Percentiles rank a stretch among this genome's conserved stretches.
Evolutionary conservation across 305 asterid genomes (phyloP).

Genomic region (Fraxinus dipetala): DNA sequence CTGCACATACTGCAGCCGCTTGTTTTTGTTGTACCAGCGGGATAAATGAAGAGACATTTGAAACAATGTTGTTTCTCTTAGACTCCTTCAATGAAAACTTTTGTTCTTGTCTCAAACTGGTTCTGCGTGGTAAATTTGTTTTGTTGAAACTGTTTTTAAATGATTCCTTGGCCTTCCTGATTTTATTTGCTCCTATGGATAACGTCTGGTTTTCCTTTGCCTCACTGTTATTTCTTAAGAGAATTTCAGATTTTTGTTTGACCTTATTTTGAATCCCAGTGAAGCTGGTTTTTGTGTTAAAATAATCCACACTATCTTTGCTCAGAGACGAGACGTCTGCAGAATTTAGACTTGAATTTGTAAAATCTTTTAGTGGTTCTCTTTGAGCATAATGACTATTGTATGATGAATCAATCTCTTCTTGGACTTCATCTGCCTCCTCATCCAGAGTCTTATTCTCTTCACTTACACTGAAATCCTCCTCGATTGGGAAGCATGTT

Average conservation of each 20-base stretch:
- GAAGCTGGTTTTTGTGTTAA: slow-evolving; percentile 36
- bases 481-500: slow-evolving; percentile 89
- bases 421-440: slow-evolving; percentile 34
- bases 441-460: slow-evolving; percentile 51
- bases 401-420: slow-evolving; percentile 37
- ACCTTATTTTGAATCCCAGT: slow-evolving; percentile 34
- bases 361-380: slow-evolving; percentile 51
- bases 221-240: slow-evolving; percentile 30
- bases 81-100: slow-evolving; percentile 58
- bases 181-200: slow-evolving; percentile 31
- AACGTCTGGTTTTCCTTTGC: slow-evolving; percentile 40
- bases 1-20: slow-evolving; percentile 66
- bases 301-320: slow-evolving; percentile 37
- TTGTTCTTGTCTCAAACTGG: slow-evolving; percentile 48
- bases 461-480: slow-evolving; percentile 69
- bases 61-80: slow-evolving; percentile 60
- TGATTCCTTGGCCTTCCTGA: slow-evolving; percentile 50
- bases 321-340: slow-evolving; percentile 24
- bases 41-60: slow-evolving; percentile 70
- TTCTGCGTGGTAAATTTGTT: slow-evolving; percentile 35
- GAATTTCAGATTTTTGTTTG: slow-evolving; percentile 29
- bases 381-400: slow-evolving; percentile 35
- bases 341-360: slow-evolving; percentile 38
- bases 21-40: slow-evolving; percentile 77
- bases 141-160: slow-evolving; percentile 39